Evolutionary conservation across 352 stramenopile species (phyloP), one percentile per base, ranked within the genome.

Genomic region (Elongisporangium prolatum): DNA sequence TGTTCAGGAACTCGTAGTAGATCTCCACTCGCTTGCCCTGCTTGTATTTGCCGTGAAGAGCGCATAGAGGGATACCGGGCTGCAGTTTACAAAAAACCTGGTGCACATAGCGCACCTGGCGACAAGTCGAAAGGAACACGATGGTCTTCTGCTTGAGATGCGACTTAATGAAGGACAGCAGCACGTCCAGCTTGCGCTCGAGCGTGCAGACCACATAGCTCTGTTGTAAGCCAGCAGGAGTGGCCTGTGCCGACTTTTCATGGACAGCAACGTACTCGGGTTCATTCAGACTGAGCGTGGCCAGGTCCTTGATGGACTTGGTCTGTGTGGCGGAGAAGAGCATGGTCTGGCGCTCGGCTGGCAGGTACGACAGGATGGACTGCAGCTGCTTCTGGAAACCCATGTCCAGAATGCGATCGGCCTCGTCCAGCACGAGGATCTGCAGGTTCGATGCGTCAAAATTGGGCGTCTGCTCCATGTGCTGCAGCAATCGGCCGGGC

Each of bases 311-410:
- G 47, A 99, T 88, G 21, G 85, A 93, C 69, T 98, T 98, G 44
- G 96, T 98, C 83, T 99, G 96, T 21, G 97, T 99, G 4, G 96
- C 96, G 16, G 88, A 98, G 69, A 99, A 99, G 3, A 99, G 75
- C 73, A 99, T 91, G 17, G 95, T 99, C 76, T 99, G 97, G n/a
- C 96, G 76, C 48, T 83, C 74, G 21, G 73, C 54, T 20, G 97
- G 98, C 50, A 99, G 77, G 57, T 98, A 86, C 63, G 96, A 95
- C 48, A 99, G 86, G 68, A 99, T 99, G 20, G 87, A 75, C 21
- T 92, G 80, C 63, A 99, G 88, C 74, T 99, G 97, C 64, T 98
- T 93, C 61, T 99, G 96, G 76, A 99, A 99, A 6, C 98, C 98
- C 71, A 99, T 91, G 74, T 99, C 96, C 25, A 99, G 68, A 59